Evolutionary conservation across 768 basidiomycete species (phyloP).

Genomic region (Serpula lacrymans): DNA sequence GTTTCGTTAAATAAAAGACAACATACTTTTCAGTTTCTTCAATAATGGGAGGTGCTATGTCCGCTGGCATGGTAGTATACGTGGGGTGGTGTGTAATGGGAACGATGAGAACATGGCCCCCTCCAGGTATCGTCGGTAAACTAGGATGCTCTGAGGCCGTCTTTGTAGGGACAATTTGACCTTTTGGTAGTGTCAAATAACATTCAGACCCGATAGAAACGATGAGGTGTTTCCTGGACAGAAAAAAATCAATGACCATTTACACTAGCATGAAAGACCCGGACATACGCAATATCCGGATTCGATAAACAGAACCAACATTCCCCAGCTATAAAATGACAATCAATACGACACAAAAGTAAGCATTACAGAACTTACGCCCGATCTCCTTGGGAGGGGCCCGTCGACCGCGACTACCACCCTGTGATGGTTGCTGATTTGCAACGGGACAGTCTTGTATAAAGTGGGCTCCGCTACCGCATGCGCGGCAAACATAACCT

Average conservation of each 20-base stretch:
- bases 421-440: slow-evolving; percentile 43
- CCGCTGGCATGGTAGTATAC: slow-evolving; percentile 73
- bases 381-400: slow-evolving; percentile 72
- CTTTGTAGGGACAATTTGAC: slow-evolving; percentile 86
- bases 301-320: slow-evolving; percentile 99
- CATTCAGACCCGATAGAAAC: slow-evolving; percentile 91
- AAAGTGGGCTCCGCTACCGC: slow-evolving; percentile 82
- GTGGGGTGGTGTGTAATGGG: slow-evolving; percentile 95
- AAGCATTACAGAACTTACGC: slow-evolving; percentile 50
- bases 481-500: slow-evolving; percentile 90
- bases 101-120: slow-evolving; percentile 92
- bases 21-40: slow-evolving; percentile 75
- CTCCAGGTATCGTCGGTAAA: slow-evolving; percentile 72
- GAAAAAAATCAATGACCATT: slow-evolving; percentile 7
- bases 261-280: neutral
- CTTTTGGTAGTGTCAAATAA: slow-evolving; percentile 95
- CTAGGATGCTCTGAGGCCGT: slow-evolving; percentile 40
- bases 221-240: slow-evolving; percentile 85
- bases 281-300: slow-evolving; percentile 76
- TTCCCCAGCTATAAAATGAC: slow-evolving; percentile 62
- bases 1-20: slow-evolving; percentile 1
- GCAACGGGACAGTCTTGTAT: slow-evolving; percentile 83
- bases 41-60: slow-evolving; percentile 70
- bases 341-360: too few relatives aligned
- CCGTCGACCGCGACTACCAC: slow-evolving; percentile 32